Base-by-base conservation (phyloP, 208 protist genomes). In the Leishmania gerbilli region DNA sequence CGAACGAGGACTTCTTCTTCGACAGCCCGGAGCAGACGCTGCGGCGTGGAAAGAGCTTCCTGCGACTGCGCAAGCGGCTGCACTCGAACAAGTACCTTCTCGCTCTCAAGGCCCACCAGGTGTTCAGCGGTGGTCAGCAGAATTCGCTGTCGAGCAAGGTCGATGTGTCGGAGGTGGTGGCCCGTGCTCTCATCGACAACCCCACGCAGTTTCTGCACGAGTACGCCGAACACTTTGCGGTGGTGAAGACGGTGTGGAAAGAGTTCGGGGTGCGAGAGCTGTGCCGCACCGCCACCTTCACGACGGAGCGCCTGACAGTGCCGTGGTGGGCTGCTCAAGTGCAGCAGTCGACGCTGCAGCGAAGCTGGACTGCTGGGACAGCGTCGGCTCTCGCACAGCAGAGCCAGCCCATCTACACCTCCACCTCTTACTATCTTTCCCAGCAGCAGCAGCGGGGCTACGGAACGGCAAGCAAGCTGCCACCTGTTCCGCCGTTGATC, bases 1-100 rank as follows among this genome's bases (percentile, higher is more conserved):
- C 79, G 56, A 87, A 92, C 37, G 87, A 95, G 53, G 89, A 95
- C 79, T 93, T 92, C 81, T 97, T 95, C 85, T 93, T 94, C 47
- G 93, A 97, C 84, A 77, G 84, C 40, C 71, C 83, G 0, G 65
- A 87, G 60, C 45, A 84, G 24, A 89, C 82, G 53, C 86, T 97
- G 76, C 74, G 71, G 1, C 71, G 58, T 27, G 77, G 80, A 19
- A 64, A 79, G 13, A 91, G 85, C 79, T 90, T 90, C 47, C 79
- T 94, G n/a, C 86, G 90, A 9, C 88, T 97, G 71, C 89, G 94
- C 17, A 87, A 80, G 74, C 79, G 82, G 67, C 76, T 83, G 42
- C 81, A 83, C 58, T 53, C 71, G 42, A 49, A 51, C 17, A 79
- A 83, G 42, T 95, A 93, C 78, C 75, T 78, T 24, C 83, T 95